Base-by-base conservation (phyloP, 225 moss, liverwort and hornwort species). In the Sphagnum tenellum region DNA sequence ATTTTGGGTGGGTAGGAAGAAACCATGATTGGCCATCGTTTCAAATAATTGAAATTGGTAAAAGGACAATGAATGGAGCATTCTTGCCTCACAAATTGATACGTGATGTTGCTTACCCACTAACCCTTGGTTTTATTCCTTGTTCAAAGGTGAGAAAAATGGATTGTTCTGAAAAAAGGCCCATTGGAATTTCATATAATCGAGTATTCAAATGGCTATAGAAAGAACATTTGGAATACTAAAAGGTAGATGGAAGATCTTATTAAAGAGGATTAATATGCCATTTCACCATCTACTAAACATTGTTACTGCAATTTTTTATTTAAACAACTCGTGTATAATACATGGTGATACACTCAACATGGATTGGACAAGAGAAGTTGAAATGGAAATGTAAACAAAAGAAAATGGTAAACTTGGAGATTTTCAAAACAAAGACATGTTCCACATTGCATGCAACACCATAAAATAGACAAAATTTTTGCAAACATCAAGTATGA, bases 1-100 rank as follows among this genome's bases (percentile, higher is more conserved):
- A 64, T 56, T 70, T 63, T 63, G 70, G 70, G 7, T 70, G 70
- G 70, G 55, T 7, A 4, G 9, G 13, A 2, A 47, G 47, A 48
- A 48, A 46, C 3, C 55, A 63, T 55, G 58, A 59, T 59, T 59
- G 58, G n/a, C 1, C 58, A 8, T 29, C 2, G 12, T 59, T 59
- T 59, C 58, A 59, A 9, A 59, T 8, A 59, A 59, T 12, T 5
- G 12, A 5, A 7, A 59, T 59, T 8, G 58, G 14, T 1, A 59
- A n/a, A 59, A 59, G 11, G n/a, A 59, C 58, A 9, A 59, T 59
- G 14, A 12, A 1, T 7, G 14, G n/a, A 59, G 2, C 58, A 59
- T 59, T 59, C 58, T 59, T 59, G 12, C 58, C 58, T 59, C 2
- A 59, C n/a, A 59, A 59, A n/a, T 59, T 59, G 9, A 59, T 59